A percentile compares a stretch with the other conserved stretches of the same genome.
These are phyloP conservation scores for Stereocaulon alpinum DNA, from an alignment of 495 filamentous ascomycete species.

Conservation along the genomic window DNA sequence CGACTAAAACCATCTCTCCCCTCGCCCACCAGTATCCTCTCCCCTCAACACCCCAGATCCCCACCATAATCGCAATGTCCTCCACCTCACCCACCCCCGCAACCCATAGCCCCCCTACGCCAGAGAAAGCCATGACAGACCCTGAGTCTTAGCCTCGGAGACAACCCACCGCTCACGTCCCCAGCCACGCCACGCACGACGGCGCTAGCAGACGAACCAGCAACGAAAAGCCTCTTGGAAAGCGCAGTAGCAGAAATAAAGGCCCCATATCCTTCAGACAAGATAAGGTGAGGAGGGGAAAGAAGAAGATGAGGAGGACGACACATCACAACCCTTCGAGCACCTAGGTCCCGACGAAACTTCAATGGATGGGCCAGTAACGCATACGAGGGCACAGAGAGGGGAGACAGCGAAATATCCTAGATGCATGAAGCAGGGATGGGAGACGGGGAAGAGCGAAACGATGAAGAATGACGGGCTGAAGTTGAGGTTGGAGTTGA, in stretches of 20 bases:
- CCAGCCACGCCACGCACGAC: slow-evolving; percentile 24
- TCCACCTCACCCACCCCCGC: slow-evolving; percentile 8
- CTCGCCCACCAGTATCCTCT: neutral
- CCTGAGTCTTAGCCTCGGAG: slow-evolving; percentile 16
- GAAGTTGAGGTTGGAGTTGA: slow-evolving; percentile 62
- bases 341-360: slow-evolving; percentile 38
- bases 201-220: slow-evolving; percentile 19
- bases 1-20: neutral
- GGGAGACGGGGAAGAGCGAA: slow-evolving; percentile 15
- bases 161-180: slow-evolving; percentile 22
- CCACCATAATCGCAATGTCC: slow-evolving; percentile 13
- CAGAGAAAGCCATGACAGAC: slow-evolving; percentile 12
- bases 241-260: too few species aligned
- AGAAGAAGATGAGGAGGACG: slow-evolving; percentile 17
- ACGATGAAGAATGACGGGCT: slow-evolving; percentile 18
- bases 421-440: too few species aligned
- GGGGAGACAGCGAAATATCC: too few species aligned
- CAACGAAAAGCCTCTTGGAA: slow-evolving; percentile 5
- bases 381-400: slow-evolving; percentile 33
- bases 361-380: slow-evolving; percentile 40
- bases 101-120: slow-evolving; percentile 8
- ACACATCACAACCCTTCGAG: slow-evolving; percentile 40
- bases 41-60: too few species aligned
- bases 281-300: too few species aligned
- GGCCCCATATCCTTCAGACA: too few species aligned